Percentiles rank a stretch among this genome's conserved stretches.
These are phyloP conservation scores for Carex cristatella DNA, from an alignment of 176 grass and related monocot genomes.

Conservation along the genomic window DNA sequence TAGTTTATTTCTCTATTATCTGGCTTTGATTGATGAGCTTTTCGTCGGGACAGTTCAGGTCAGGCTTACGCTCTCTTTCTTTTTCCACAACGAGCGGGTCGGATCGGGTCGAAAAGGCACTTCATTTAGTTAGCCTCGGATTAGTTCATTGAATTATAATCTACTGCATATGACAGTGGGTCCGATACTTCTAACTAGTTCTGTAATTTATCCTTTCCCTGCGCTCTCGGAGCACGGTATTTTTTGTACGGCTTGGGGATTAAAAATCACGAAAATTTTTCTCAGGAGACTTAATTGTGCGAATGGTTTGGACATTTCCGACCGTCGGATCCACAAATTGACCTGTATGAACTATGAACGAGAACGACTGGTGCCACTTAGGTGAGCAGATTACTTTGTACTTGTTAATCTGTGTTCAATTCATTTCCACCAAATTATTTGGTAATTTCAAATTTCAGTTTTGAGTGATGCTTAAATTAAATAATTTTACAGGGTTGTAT, in stretches of 20 bases:
- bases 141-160: not conserved
- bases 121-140: not conserved
- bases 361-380: not conserved
- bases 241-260: not conserved
- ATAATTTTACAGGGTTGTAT: not conserved
- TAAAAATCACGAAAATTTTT: not conserved
- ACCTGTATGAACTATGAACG: not conserved
- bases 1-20: conserved; percentile 19
- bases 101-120: not conserved
- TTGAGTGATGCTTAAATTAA: not conserved
- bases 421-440: not conserved
- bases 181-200: not conserved
- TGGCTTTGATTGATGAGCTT: not conserved
- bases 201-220: not conserved
- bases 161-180: not conserved
- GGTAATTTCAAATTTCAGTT: not conserved
- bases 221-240: not conserved
- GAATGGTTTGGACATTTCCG: conserved; percentile 10
- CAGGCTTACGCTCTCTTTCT: not conserved
- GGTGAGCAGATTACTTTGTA: too few relatives aligned
- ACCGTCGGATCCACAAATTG: not conserved
- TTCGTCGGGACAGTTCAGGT: conserved; percentile 21
- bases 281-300: not conserved
- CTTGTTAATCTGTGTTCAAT: too few relatives aligned
- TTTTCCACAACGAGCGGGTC: not conserved